Percentiles rank a stretch among this genome's conserved stretches.
phyloP scores from a whole-genome alignment of 306 rosid species.

The Vicia villosa region DNA sequence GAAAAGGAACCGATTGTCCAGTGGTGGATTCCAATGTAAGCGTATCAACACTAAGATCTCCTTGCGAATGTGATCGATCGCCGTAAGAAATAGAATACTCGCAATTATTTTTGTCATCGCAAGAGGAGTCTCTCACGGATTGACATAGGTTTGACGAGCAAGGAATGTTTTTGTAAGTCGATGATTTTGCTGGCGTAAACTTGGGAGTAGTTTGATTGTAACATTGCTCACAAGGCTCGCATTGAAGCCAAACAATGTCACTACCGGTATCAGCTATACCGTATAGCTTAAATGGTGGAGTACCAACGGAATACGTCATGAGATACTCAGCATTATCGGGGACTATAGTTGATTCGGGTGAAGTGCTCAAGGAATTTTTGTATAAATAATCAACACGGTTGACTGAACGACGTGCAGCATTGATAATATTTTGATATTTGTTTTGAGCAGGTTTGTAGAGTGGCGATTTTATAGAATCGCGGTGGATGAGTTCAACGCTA shows the following conservation, averaged over 20 bases:
- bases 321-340: slow-evolving; percentile 43
- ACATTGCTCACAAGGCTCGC: slow-evolving; percentile 51
- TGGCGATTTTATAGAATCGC: slow-evolving; percentile 57
- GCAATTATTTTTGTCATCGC: slow-evolving; percentile 17
- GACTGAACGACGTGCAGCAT: slow-evolving; percentile 48
- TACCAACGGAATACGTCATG: slow-evolving; percentile 47
- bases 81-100: slow-evolving; percentile 37
- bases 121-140: rapidly evolving
- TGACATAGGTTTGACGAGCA: neutral
- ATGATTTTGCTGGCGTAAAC: slow-evolving; percentile 48
- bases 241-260: slow-evolving; percentile 62
- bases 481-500: slow-evolving; percentile 52
- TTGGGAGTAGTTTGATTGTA: slow-evolving; percentile 45
- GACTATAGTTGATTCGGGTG: neutral
- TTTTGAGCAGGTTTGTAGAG: slow-evolving; percentile 38
- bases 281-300: slow-evolving; percentile 45
- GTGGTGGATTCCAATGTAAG: slow-evolving; percentile 46
- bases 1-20: slow-evolving; percentile 29
- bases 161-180: slow-evolving; percentile 21
- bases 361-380: neutral
- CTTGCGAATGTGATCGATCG: slow-evolving; percentile 37
- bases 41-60: slow-evolving; percentile 44
- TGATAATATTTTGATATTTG: slow-evolving; percentile 28
- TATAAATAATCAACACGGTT: neutral
- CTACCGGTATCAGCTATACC: slow-evolving; percentile 67